Conservation (phyloP, 1,139 yeast genomes). For the Debaryomycetaceae sp. region DNA sequence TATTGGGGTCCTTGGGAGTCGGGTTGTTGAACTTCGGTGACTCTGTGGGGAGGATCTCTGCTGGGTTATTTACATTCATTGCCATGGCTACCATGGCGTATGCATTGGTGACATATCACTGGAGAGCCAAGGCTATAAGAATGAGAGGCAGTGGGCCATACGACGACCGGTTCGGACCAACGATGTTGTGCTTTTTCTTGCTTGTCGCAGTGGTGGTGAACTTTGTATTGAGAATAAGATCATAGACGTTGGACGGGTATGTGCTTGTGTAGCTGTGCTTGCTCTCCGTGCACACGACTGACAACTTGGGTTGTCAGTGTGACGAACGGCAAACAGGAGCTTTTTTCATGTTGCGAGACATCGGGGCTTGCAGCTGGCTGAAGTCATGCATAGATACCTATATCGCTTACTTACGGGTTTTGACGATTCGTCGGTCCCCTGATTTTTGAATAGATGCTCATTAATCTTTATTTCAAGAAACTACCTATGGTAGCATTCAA, state of each 20-base stretch:
- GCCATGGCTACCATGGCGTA: slow-evolving; percentile 98
- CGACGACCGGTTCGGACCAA: slow-evolving; percentile 97
- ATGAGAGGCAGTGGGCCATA: slow-evolving; percentile 97
- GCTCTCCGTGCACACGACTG: not conserved
- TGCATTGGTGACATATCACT: slow-evolving; percentile 92
- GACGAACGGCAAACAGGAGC: too few relatives aligned
- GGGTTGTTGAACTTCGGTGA: slow-evolving; percentile 97
- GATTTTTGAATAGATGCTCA: too few relatives aligned
- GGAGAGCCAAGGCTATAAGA: slow-evolving; percentile 99
- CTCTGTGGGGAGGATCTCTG: slow-evolving; percentile 84
- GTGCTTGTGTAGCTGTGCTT: not conserved
- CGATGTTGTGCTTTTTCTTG: slow-evolving; percentile 93
- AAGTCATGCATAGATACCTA: too few relatives aligned
- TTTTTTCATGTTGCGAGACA: too few relatives aligned
- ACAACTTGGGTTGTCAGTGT: not conserved
- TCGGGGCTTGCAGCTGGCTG: too few relatives aligned
- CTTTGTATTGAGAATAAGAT: slow-evolving; percentile 78
- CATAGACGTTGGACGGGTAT: slow-evolving; percentile 16
- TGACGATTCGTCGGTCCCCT: too few relatives aligned
- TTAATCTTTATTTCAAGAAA: not conserved
- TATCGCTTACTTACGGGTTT: too few relatives aligned
- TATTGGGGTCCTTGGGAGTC: slow-evolving; percentile 93
- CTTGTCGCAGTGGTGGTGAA: slow-evolving; percentile 90
- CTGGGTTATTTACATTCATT: slow-evolving; percentile 87
- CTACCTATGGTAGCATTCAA: not conserved